These are phyloP conservation scores for Fusarium buharicum DNA, from an alignment of 2,329 filamentous ascomycete species.

Conservation along the genomic window DNA sequence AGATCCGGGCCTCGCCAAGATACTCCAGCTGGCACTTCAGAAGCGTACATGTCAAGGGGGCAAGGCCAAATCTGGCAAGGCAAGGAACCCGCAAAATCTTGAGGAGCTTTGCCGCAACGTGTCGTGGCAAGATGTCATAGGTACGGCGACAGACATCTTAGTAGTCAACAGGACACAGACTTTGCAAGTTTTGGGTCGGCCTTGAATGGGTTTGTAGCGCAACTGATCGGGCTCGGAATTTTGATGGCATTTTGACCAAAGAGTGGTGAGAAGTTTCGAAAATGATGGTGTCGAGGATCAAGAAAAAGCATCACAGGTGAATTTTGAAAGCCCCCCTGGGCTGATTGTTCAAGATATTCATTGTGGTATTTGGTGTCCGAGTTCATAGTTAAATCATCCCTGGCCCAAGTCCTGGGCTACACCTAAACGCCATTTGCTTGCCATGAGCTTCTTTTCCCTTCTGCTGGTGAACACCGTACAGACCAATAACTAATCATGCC, in stretches of 20 bases:
- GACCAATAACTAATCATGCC: not conserved
- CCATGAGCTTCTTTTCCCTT: slow-evolving; percentile 5
- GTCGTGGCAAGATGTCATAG: slow-evolving; percentile 50
- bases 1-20: slow-evolving; percentile 49
- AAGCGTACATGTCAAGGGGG: slow-evolving; percentile 36
- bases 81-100: slow-evolving; percentile 42
- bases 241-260: not conserved
- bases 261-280: not conserved
- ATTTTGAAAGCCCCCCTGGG: not conserved
- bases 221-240: not conserved
- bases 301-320: not conserved
- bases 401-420: slow-evolving; percentile 16
- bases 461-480: not conserved
- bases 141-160: slow-evolving; percentile 47
- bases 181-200: slow-evolving; percentile 34
- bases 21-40: slow-evolving; percentile 49
- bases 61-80: slow-evolving; percentile 3
- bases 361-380: slow-evolving; percentile 34
- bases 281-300: not conserved
- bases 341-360: slow-evolving; percentile 17
- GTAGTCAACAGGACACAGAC: slow-evolving; percentile 41
- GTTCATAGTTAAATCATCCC: slow-evolving; percentile 24
- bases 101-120: slow-evolving; percentile 50
- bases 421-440: slow-evolving; percentile 32
- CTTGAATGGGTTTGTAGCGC: not conserved